These are phyloP conservation scores for Ustanciosporium gigantosporum DNA, from an alignment of 1,284 basidiomycete genomes.

Conservation along the genomic window DNA sequence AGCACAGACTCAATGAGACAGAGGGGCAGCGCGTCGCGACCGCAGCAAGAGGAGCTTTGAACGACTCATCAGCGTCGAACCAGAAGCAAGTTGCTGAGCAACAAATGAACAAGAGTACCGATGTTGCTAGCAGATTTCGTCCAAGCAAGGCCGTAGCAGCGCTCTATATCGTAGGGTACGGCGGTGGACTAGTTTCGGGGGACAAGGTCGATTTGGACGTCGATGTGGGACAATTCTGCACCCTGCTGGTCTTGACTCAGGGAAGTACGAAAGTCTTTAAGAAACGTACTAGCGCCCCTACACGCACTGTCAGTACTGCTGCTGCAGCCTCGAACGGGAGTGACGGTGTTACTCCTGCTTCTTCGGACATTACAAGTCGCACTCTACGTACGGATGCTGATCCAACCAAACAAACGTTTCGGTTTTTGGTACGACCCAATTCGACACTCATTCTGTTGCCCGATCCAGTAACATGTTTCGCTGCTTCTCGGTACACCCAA, in stretches of 20 bases:
- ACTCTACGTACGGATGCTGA: background rate
- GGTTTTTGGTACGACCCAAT: constrained; percentile 38
- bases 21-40: background rate
- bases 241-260: constrained; percentile 77
- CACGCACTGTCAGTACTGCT: constrained; percentile 5
- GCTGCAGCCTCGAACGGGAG: background rate
- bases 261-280: constrained; percentile 65
- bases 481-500: constrained; percentile 47
- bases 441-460: constrained; percentile 51
- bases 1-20: background rate
- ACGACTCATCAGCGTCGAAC: no score
- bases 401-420: constrained; percentile 27
- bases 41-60: no score
- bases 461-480: constrained; percentile 57
- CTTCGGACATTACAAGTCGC: no score
- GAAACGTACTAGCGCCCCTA: constrained; percentile 12
- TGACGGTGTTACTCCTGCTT: background rate
- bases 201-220: constrained; percentile 74
- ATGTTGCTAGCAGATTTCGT: no score
- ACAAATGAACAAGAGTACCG: no score
- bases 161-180: constrained; percentile 83
- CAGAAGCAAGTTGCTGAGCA: constrained; percentile 15
- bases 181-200: constrained; percentile 88
- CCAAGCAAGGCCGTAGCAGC: constrained; percentile 69
- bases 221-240: constrained; percentile 67